Base-by-base conservation (phyloP, 441 rosid species). In the Populus hybrid region DNA sequence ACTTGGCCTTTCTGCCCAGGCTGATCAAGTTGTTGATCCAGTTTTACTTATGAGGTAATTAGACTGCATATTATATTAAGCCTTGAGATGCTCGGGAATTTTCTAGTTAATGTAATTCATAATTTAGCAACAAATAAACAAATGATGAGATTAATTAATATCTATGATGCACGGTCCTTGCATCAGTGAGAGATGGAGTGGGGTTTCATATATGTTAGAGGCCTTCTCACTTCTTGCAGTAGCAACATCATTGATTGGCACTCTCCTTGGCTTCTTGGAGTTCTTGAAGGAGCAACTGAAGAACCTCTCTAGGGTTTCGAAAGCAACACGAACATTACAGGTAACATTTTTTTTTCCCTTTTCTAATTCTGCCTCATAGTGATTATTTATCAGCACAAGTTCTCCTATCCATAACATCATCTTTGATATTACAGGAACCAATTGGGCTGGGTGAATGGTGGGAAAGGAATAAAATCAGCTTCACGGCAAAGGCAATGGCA, bases 281-380 rank as follows among this genome's bases (percentile, higher is more conserved):
- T 91, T 91, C 85, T 88, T 89, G 69, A 91, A 91, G 82, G 90
- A 89, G 84, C 91, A 88, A 61, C 84, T 86, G 66, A 81, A 80
- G 74, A 85, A 83, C 57, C 68, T 77, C 10, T 59, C 79, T 6
- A 34, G 71, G 70, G 24, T 65, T 35, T 63, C 76, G 10, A 65
- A 83, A 32, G 3, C 81, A 5, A 40, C 34, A 69, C 30, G 75
- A 71, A 34, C 50, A 18, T 71, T 77, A 42, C 77, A 79, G 87
- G 87, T 80, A 10, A 67, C 16, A 10, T 9, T 2, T 6, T 20
- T 6, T 59, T 0, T 12, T 10, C 14, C 4, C 11, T 16, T 16
- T 21, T 21, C 46, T 0, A 11, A 14, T 0, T 23, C 59, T 23
- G 12, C 28, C 21, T 1, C 5, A 28, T 34, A 1, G 21, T 2